Base-by-base conservation (phyloP, 805 yeast species). In the Torulaspora gathmanii region DNA sequence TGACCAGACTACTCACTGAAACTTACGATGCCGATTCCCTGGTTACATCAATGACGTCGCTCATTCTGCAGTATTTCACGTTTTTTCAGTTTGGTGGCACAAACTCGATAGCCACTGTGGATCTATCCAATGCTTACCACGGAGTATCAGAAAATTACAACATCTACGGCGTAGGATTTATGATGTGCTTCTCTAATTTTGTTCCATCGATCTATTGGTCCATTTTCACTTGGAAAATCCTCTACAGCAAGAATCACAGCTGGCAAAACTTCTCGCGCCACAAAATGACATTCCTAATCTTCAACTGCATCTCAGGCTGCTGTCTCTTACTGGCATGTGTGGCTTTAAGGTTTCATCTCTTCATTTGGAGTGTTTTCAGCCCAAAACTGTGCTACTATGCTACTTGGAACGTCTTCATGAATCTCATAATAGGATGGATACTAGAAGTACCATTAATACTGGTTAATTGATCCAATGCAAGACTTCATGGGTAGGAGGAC, bases 321-420 rank as follows among this genome's bases (percentile, higher is more conserved):
- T 75, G 77, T 35, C 73, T 88, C 40, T 61, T 86, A 34, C 67
- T 70, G 0, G 83, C 96, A 11, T 93, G 98, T 62, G 73, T 75
- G 40, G 70, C 77, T 16, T 72, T 90, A 54, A 73, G 95, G 54
- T 85, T 82, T 58, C 99, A 93, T 63, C 70, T 93, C 45, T 93
- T 93, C 61, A 85, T 93, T 8, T 93, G 99, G 99, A 90, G 98
- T 1, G 99, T 93, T 6, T 93, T 93, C 68, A 86, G 95, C 41
- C 99, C 99, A 1, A 91, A 90, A 58, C 63, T 93, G 4, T 73
- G 95, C 28, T 93, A 83, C 61, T 82, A 83, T 53, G 78, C 80
- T 1, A 80, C 82, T 3, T 93, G 98, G 98, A 69, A 75, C 26
- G 44, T 77, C 3, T 68, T 79, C 36, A 69, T 80, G 72, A 65